Percentiles rank a stretch among this genome's conserved stretches.
phyloP scores from a whole-genome alignment of 75 land plant species.

The Azolla pinnata region DNA sequence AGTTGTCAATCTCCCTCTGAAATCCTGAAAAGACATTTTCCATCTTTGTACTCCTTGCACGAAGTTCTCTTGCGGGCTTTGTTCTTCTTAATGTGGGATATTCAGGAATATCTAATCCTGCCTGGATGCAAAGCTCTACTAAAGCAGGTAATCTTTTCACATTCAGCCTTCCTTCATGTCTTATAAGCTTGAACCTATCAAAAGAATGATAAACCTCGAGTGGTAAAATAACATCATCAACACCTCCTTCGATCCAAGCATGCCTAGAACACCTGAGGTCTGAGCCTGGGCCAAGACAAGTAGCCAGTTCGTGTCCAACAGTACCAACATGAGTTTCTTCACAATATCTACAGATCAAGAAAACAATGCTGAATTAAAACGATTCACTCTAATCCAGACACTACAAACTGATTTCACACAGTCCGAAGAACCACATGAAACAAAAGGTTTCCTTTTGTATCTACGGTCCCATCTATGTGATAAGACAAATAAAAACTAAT shows the following conservation, averaged over 20 bases:
- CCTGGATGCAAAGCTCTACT: slow-evolving; percentile 59
- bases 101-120: slow-evolving; percentile 38
- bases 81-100: slow-evolving; percentile 43
- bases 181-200: slow-evolving; percentile 21
- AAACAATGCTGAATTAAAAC: too few relatives aligned
- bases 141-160: slow-evolving; percentile 34
- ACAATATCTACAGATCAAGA: slow-evolving; percentile 44
- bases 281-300: slow-evolving; percentile 39
- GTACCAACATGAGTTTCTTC: slow-evolving; percentile 39
- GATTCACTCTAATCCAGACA: too few relatives aligned
- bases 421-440: too few relatives aligned
- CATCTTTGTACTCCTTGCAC: slow-evolving; percentile 15
- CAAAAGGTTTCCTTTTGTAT: too few relatives aligned
- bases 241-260: slow-evolving; percentile 18
- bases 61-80: slow-evolving; percentile 33
- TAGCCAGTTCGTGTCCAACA: slow-evolving; percentile 36
- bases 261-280: slow-evolving; percentile 16
- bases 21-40: not conserved
- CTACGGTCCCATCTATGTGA: too few relatives aligned
- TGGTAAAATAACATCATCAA: slow-evolving; percentile 16
- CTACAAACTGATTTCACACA: too few relatives aligned
- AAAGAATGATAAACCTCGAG: slow-evolving; percentile 19
- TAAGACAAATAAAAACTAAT: too few relatives aligned
- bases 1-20: not conserved
- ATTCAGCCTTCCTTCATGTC: slow-evolving; percentile 19